Conservation (phyloP, 495 filamentous ascomycete species). For the Sordaria brevicollis region DNA sequence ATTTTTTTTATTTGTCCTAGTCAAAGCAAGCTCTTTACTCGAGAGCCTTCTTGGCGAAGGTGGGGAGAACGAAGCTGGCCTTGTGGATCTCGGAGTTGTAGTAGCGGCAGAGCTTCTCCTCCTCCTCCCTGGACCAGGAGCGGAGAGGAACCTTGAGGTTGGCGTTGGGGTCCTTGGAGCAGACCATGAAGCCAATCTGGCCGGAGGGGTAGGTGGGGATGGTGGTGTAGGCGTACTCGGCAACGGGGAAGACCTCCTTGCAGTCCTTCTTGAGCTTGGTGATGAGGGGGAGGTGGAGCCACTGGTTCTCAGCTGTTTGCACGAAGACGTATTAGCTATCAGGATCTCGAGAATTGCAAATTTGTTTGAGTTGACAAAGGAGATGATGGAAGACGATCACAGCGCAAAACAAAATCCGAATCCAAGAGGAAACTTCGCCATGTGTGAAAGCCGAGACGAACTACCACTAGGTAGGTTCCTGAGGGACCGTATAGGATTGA, state of each 20-base stretch:
- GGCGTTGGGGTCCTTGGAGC: conserved; percentile 80
- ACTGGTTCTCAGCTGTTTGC: conserved; percentile 87
- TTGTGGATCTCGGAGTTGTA: conserved; percentile 94
- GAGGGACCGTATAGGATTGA: conserved; percentile 8
- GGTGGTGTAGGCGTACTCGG: conserved; percentile 98
- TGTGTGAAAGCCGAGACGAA: conserved; percentile 14
- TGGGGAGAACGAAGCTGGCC: conserved; percentile 86
- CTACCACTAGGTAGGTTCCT: conserved; percentile 25
- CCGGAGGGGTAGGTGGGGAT: conserved; percentile 99
- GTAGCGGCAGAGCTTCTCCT: conserved; percentile 85
- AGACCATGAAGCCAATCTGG: conserved; percentile 99
- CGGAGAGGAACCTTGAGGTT: conserved; percentile 79
- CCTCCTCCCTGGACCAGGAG: conserved; percentile 71
- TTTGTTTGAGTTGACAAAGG: conserved; percentile 1
- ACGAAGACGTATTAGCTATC: conserved; percentile 18
- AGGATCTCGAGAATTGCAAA: not conserved
- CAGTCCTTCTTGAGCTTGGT: conserved; percentile 87
- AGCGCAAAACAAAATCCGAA: not conserved
- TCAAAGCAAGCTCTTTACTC: conserved; percentile 22
- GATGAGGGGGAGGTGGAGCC: conserved; percentile 92
- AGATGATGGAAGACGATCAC: not conserved
- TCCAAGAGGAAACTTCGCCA: conserved; percentile 1
- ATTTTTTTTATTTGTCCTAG: not conserved
- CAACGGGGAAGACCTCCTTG: conserved; percentile 92
- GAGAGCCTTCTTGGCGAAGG: conserved; percentile 76